Base-by-base conservation (phyloP, 257 asterid genomes). In the Solanum infundibuliforme region DNA sequence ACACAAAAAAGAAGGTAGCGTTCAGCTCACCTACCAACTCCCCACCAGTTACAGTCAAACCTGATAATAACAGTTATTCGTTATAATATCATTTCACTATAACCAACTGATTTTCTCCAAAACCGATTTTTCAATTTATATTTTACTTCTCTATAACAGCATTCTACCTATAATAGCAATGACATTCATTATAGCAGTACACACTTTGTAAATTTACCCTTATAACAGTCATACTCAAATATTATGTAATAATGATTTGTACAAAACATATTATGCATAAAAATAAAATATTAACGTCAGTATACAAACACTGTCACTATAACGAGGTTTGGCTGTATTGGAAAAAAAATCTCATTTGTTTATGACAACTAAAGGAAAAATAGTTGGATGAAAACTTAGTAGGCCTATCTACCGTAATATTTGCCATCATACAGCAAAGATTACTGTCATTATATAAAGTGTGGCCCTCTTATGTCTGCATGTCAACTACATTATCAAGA, bases 11-110 rank as follows among this genome's bases (percentile, higher is more conserved):
- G 1, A 69, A 71, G 71, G 90, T 74, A 83, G 89, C 27, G 90
- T 72, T 76, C 84, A 39, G 60, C 60, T 25, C 27, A 81, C 41
- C 85, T 46, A 4, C 69, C 29, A 29, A 25, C n/a, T 29, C 69
- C 62, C 48, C 88, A 90, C 88, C 91, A 92, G 87, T 35, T 73
- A 73, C 5, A 21, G 11, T 55, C 65, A 55, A 55, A 58, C 11
- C 66, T 58, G 25, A 20, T 58, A 7, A 58, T 58, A 58, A 18
- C 5, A 58, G 66, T 58, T 0, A 58, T 21, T 58, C 5, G 27
- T 58, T 58, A 3, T 21, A 58, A 58, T 7, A 58, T 21, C 66
- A 58, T 58, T 58, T 21, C 66, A 58, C 66, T 58, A 7, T 58
- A 58, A 58, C 66, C 0, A 5, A 8, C 12, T 20, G 25, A 20